Evolutionary conservation across 495 filamentous ascomycete genomes (phyloP).

Genomic region (Neurospora cerealis): DNA sequence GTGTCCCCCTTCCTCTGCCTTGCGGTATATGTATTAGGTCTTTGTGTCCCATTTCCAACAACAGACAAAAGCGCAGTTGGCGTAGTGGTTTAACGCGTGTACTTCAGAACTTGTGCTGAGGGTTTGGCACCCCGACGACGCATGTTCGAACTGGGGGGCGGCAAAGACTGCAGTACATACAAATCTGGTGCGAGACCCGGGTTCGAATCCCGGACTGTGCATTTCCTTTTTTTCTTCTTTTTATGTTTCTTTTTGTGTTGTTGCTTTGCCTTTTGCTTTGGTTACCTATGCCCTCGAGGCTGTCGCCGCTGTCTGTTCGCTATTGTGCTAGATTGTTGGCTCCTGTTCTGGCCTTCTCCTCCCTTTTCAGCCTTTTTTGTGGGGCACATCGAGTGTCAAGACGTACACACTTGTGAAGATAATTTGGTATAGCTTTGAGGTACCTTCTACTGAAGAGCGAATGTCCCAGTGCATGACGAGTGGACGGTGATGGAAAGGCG

Average conservation of each 20-base stretch:
- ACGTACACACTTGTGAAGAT: too few species aligned
- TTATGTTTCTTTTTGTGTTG: background rate
- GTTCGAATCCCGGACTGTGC: background rate
- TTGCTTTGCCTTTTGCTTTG: background rate
- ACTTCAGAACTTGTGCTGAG: background rate
- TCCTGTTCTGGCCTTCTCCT: background rate
- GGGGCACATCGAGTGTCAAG: background rate
- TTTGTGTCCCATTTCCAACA: background rate
- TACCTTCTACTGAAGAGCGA: too few species aligned
- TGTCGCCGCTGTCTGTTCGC: background rate
- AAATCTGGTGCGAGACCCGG: background rate
- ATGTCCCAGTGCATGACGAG: background rate
- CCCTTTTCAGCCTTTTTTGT: background rate
- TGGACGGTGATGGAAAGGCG: background rate
- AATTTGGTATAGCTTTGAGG: too few species aligned
- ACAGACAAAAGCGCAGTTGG: background rate
- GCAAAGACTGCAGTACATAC: background rate
- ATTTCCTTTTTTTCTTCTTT: background rate
- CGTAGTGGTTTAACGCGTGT: background rate
- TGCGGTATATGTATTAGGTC: background rate
- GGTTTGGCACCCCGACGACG: background rate
- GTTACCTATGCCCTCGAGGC: background rate
- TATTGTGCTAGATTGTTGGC: background rate
- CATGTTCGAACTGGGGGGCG: background rate
- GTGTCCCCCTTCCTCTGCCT: too few species aligned